Base-by-base conservation (phyloP, 495 filamentous ascomycete species). In the Penicillium nucicola region DNA sequence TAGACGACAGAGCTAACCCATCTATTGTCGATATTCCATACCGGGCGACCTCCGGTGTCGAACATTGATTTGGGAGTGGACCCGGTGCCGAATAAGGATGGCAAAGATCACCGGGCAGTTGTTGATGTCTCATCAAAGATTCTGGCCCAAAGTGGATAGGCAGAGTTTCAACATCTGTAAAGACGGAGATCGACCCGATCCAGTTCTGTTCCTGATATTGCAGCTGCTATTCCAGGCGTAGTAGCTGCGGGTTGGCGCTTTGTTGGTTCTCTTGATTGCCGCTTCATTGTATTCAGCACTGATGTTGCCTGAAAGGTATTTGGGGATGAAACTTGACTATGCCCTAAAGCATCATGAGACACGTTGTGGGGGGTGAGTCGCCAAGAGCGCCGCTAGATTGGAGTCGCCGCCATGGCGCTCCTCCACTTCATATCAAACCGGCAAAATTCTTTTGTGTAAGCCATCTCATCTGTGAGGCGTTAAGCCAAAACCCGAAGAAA, bases 181-280 rank as follows among this genome's bases (percentile, higher is more conserved):
- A 20, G 14, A 58, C 62, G 66, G 66, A 69, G 64, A 8, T 32
- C 42, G 13, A 56, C 62, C 66, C 64, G 63, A 51, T 42, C 42
- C 46, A 36, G 42, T 55, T 59, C 43, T 45, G 43, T 55, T 32
- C 33, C 36, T 46, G 11, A 17, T 32, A 32, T 18, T n/a, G 31
- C 34, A 37, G 28, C 32, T 3, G 34, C 31, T 31, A 36, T 28
- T 28, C 7, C 43, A 36, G 25, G 11, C 7, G 8, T 34, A 23
- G n/a, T 10, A 23, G 17, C 36, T 41, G 11, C 28, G 18, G 5
- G 25, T 22, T 30, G 15, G 13, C 14, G 4, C 14, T 37, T 30
- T 38, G 4, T 32, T 15, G 15, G n/a, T 31, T 45, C 28, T 31
- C 37, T 37, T 52, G 36, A 40, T 36, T 13, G 10, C 35, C 1